Evolutionary conservation across 1,284 basidiomycete genomes (phyloP).

Genomic region (Malassezia sympodialis): DNA sequence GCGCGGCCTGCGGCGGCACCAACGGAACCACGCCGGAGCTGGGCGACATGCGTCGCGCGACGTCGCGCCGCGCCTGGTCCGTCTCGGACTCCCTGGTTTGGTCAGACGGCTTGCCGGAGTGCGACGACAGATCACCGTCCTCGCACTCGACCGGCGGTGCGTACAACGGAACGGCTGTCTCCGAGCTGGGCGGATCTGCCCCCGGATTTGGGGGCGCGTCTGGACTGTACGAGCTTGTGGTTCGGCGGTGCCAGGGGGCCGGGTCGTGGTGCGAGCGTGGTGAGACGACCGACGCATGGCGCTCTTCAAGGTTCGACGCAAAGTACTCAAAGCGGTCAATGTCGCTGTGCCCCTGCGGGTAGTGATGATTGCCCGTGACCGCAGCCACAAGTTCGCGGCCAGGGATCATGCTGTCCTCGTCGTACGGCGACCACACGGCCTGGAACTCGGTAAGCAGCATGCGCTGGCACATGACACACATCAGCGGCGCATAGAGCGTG

Average conservation of each 20-base stretch:
- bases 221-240: not conserved
- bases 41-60: not conserved
- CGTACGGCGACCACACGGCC: conserved; percentile 18
- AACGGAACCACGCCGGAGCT: not conserved
- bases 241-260: not conserved
- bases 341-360: not conserved
- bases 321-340: conserved; percentile 9
- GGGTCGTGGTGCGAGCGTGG: not conserved
- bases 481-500: conserved; percentile 25
- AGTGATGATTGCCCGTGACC: conserved; percentile 2
- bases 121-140: not conserved
- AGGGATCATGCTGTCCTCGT: conserved; percentile 4
- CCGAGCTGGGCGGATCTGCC: not conserved
- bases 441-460: conserved; percentile 27
- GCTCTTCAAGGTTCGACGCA: conserved; percentile 9
- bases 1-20: not conserved
- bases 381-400: conserved; percentile 16
- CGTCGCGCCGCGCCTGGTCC: not conserved
- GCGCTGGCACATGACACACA: conserved; percentile 31
- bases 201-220: not conserved
- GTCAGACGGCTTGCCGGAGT: not conserved
- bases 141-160: not conserved
- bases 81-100: not conserved
- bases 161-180: not conserved
- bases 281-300: not conserved